phyloP scores from a whole-genome alignment of 1,284 basidiomycete species.

The Apiotrichum sp. region DNA sequence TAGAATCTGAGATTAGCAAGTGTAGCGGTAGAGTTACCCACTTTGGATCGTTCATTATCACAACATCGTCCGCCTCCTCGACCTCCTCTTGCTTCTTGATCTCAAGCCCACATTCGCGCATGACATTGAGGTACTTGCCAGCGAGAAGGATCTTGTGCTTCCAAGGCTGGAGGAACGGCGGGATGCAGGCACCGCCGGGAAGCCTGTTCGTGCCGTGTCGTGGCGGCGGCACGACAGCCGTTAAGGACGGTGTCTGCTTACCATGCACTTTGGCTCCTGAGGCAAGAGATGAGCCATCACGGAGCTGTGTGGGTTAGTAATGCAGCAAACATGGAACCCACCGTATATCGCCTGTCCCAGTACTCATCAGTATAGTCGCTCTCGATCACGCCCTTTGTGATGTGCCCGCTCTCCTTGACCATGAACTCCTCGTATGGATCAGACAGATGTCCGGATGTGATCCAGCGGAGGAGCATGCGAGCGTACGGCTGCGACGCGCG shows the following conservation, averaged over 20 bases:
- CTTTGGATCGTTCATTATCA: slow-evolving; percentile 74
- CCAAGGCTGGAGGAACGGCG: slow-evolving; percentile 79
- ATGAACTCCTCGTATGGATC: slow-evolving; percentile 90
- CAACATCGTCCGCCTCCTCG: slow-evolving; percentile 43
- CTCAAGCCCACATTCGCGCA: slow-evolving; percentile 88
- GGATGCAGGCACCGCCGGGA: slow-evolving; percentile 86
- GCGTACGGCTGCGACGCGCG: slow-evolving; percentile 81
- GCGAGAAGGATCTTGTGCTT: slow-evolving; percentile 90
- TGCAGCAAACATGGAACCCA: slow-evolving; percentile 43
- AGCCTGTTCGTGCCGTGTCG: slow-evolving; percentile 64
- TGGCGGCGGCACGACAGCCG: slow-evolving; percentile 65
- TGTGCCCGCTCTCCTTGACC: slow-evolving; percentile 85
- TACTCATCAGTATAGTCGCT: slow-evolving; percentile 94
- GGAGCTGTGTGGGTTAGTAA: slow-evolving; percentile 51
- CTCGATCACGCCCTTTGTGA: slow-evolving; percentile 77
- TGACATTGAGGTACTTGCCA: slow-evolving; percentile 93
- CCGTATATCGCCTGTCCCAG: slow-evolving; percentile 89
- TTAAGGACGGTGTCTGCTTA: slow-evolving; percentile 57
- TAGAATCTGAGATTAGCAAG: slow-evolving; percentile 60
- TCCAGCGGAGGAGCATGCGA: slow-evolving; percentile 77
- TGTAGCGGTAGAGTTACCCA: slow-evolving; percentile 39
- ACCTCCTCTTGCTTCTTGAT: slow-evolving; percentile 48
- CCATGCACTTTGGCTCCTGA: slow-evolving; percentile 23
- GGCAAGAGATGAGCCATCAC: slow-evolving; percentile 61
- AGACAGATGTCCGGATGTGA: slow-evolving; percentile 65